A percentile compares a stretch with the other conserved stretches of the same genome.
Conservation (phyloP, 2,329 filamentous ascomycete genomes). For the Exophiala spinifera region DNA sequence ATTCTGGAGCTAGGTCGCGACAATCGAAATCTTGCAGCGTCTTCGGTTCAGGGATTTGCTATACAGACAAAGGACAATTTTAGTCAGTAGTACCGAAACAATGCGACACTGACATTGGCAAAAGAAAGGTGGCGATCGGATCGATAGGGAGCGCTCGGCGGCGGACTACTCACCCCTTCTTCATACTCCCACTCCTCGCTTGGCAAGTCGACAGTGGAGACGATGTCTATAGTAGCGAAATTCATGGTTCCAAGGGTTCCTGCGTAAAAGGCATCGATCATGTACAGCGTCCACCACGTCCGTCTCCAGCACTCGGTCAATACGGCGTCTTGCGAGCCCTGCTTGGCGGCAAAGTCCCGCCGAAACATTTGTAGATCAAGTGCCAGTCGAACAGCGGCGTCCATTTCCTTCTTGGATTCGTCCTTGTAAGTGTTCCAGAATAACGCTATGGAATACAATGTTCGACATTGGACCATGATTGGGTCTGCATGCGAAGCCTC, state of each 20-base stretch:
- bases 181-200: slow-evolving; percentile 35
- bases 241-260: slow-evolving; percentile 2
- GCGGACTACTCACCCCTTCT: slow-evolving; percentile 8
- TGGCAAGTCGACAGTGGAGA: slow-evolving; percentile 32
- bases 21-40: slow-evolving; percentile 35
- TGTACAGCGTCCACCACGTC: slow-evolving; percentile 37
- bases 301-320: slow-evolving; percentile 34
- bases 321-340: slow-evolving; percentile 53
- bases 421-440: slow-evolving; percentile 72
- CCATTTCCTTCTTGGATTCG: slow-evolving; percentile 59
- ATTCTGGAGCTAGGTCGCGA: slow-evolving; percentile 32
- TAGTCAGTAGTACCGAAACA: background rate
- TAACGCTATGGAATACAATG: slow-evolving; percentile 72
- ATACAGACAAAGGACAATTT: background rate
- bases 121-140: background rate
- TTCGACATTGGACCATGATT: slow-evolving; percentile 69
- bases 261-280: slow-evolving; percentile 17
- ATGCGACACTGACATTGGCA: background rate
- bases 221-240: slow-evolving; percentile 10
- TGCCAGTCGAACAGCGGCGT: slow-evolving; percentile 27
- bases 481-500: background rate
- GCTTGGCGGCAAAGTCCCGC: slow-evolving; percentile 38
- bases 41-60: slow-evolving; percentile 32
- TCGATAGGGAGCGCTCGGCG: background rate
- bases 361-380: slow-evolving; percentile 29